Conservation (phyloP, 2,329 filamentous ascomycete species). For the Arthrocladium fulminans region DNA sequence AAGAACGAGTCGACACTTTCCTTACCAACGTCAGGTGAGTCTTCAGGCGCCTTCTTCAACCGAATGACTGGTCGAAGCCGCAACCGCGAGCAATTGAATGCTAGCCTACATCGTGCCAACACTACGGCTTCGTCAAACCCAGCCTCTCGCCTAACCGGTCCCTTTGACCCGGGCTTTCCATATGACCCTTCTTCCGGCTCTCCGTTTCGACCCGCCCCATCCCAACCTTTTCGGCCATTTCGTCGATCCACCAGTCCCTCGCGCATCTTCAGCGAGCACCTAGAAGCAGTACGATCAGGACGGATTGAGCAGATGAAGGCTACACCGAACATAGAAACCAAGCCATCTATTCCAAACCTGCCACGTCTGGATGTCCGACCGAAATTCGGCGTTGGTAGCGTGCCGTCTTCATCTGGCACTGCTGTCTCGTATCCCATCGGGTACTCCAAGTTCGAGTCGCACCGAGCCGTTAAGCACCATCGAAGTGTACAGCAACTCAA, state of each 20-base stretch:
- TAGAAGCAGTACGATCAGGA: background rate
- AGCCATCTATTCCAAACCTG: background rate
- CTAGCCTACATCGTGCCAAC: conserved; percentile 14
- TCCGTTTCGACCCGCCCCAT: background rate
- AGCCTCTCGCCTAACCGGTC: conserved; percentile 22
- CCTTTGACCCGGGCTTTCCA: conserved; percentile 22
- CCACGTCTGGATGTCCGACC: background rate
- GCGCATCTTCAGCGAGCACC: background rate
- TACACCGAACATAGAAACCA: background rate
- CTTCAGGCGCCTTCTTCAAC: conserved; percentile 13
- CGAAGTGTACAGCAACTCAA: conserved; percentile 8
- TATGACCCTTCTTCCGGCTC: background rate
- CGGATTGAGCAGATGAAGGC: background rate
- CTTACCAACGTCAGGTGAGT: conserved; percentile 3
- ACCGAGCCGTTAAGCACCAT: conserved; percentile 1
- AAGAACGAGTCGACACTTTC: conserved; percentile 9
- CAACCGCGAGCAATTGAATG: background rate
- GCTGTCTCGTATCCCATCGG: conserved; percentile 10
- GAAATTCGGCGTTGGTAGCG: background rate
- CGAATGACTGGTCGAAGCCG: conserved; percentile 10
- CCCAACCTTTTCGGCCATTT: background rate
- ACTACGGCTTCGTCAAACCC: conserved; percentile 23
- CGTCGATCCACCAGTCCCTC: background rate
- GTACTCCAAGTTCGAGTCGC: conserved; percentile 12
- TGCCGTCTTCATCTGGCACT: background rate